Percentiles rank a stretch among this genome's conserved stretches.
phyloP scores from a whole-genome alignment of 225 moss, liverwort and hornwort genomes.

The Straminergon stramineum region DNA sequence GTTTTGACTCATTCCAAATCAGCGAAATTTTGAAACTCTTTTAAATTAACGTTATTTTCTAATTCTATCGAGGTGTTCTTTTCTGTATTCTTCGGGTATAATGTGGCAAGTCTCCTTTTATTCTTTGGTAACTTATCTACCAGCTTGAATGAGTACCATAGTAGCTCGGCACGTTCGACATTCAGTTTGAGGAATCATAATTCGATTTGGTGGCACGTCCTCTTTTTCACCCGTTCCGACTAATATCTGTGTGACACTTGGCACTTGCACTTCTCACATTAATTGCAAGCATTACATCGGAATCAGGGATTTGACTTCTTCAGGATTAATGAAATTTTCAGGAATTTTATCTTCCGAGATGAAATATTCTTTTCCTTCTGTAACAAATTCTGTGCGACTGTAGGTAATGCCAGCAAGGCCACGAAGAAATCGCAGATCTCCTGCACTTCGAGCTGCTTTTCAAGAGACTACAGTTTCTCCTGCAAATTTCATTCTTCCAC shows the following conservation, averaged over 20 bases:
- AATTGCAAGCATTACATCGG: neutral
- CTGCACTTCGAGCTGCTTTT: conserved; percentile 85
- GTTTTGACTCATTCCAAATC: neutral
- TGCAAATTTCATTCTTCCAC: conserved; percentile 90
- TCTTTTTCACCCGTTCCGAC: neutral
- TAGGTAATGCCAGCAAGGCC: conserved; percentile 84
- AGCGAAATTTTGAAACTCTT: neutral
- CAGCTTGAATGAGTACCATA: neutral
- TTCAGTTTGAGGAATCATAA: neutral
- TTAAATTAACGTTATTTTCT: neutral
- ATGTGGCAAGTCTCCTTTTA: neutral
- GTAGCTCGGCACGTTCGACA: neutral
- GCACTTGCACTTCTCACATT: neutral
- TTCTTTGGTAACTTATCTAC: neutral
- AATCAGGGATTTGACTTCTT: neutral
- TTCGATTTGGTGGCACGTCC: neutral
- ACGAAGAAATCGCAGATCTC: conserved; percentile 79
- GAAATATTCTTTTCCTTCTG: neutral
- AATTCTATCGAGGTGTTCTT: neutral
- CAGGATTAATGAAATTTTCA: neutral
- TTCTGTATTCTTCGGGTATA: neutral
- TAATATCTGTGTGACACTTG: neutral
- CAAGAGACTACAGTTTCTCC: conserved; percentile 84
- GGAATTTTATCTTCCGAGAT: neutral
- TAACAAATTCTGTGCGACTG: neutral